A percentile compares a stretch with the other conserved stretches of the same genome.
These are phyloP conservation scores for Aspergillus candidus DNA, from an alignment of 2,329 filamentous ascomycete genomes.

Conservation along the genomic window DNA sequence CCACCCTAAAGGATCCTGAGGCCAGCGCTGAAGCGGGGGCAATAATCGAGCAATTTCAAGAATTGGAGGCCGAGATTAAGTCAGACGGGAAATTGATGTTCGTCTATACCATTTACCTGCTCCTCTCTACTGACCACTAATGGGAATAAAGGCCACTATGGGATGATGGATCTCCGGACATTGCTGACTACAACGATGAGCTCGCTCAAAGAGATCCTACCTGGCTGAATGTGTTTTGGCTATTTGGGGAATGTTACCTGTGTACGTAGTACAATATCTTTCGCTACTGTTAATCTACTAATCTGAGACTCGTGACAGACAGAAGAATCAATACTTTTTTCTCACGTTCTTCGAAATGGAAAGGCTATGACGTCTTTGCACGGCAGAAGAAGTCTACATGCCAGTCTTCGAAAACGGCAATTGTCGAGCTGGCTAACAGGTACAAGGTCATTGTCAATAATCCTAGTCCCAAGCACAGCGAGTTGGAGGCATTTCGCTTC, in stretches of 20 bases:
- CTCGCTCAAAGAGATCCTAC: constrained; percentile 64
- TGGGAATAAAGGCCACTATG: constrained; percentile 53
- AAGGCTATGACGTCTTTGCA: constrained; percentile 80
- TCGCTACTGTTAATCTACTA: neutral
- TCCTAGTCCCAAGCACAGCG: constrained; percentile 42
- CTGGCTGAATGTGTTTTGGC: constrained; percentile 84
- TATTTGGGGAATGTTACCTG: constrained; percentile 90
- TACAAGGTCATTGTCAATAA: constrained; percentile 51
- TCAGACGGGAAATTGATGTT: too few species aligned
- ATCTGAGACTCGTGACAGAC: constrained; percentile 30
- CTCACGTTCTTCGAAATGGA: constrained; percentile 72
- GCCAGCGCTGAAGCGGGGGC: too few species aligned
- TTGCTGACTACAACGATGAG: constrained; percentile 79
- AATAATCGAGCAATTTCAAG: too few species aligned
- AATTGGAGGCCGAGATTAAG: too few species aligned
- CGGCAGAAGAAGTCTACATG: constrained; percentile 90
- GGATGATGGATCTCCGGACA: constrained; percentile 71
- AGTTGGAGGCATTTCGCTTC: constrained; percentile 72
- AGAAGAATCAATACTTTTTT: constrained; percentile 78
- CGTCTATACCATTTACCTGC: neutral
- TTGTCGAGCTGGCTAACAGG: constrained; percentile 71
- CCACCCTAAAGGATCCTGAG: too few species aligned
- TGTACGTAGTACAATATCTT: constrained; percentile 38
- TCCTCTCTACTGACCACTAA: neutral
- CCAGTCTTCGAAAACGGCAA: constrained; percentile 80